Evolutionary conservation across 1,284 basidiomycete genomes (phyloP), one percentile per base, ranked within the genome.

Genomic region (Ustilago bromivora): DNA sequence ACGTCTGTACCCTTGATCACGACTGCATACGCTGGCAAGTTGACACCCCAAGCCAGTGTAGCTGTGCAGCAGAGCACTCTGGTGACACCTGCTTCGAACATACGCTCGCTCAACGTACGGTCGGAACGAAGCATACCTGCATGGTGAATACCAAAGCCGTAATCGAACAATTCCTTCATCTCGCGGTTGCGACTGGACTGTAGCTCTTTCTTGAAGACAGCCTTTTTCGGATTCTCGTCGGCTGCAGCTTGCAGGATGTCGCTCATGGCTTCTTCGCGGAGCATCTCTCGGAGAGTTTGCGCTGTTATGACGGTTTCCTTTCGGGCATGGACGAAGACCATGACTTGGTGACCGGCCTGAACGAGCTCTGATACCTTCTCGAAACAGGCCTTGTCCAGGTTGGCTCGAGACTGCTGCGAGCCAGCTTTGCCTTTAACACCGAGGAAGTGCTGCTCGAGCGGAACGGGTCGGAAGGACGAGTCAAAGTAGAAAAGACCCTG

Each of bases 31-130:
- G 97, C 97, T 46, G 97, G 97, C 82, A 99, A 88, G 87, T 99
- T 99, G 82, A 99, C 97, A 89, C 97, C 97, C 97, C 97, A 99
- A 1, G 97, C 97, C 38, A 99, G 89, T 0, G 97, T 99, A 2
- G 97, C 95, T 3, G 97, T 99, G 88, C 97, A 99, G 87, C 95
- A 98, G 11, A 99, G 89, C 56, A 98, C 95, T 93, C 97, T 77
- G 83, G 99, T 96, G 12, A 91, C 92, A 78, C 92, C 91, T 12
- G 93, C 92, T 82, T 94, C 93, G 80, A 99, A 99, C 91, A 98
- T 91, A 81, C 91, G 89, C 87, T 99, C 97, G 91, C 94, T 96
- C 89, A 99, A 90, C 84, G 95, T 98, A 71, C 97, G 90, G 85
- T 99, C 97, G 3, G 92, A 91, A 52, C 97, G 90, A 66, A 99